Base-by-base conservation (phyloP, 163 green algal species). In the Chlorella variabilis region DNA sequence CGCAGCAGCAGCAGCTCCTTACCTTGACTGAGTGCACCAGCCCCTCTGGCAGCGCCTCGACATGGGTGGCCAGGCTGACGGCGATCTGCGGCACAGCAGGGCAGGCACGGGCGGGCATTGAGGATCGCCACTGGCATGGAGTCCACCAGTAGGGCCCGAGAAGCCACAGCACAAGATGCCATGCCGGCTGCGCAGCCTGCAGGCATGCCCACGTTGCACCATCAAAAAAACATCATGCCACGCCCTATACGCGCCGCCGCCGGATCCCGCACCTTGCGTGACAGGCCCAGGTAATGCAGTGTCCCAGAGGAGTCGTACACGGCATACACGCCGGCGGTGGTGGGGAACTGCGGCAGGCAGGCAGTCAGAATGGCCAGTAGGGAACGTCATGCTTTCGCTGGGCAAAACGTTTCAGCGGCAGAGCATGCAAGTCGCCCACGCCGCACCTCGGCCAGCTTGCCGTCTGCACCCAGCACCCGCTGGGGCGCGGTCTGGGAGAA, bases 241-340 rank as follows among this genome's bases (percentile, higher is more conserved):
- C n/a, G n/a, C n/a, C n/a, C n/a, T n/a, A n/a, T n/a, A n/a, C n/a
- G n/a, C n/a, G n/a, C n/a, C n/a, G n/a, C n/a, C n/a, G n/a, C n/a
- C n/a, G n/a, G n/a, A n/a, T n/a, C n/a, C n/a, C 59, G 5, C 51
- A 95, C 92, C 89, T 95, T 95, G 17, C 95, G 84, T 6, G 88
- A 93, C 18, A 98, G 75, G 13, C 95, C 95, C 59, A 98, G 87
- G 81, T 95, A 98, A 73, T 97, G 93, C 27, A 97, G 78, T 13
- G 65, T 78, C 25, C 80, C 87, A 15, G 87, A 73, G 18, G 71
- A 82, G 58, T 96, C 85, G 67, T 93, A 97, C 3, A 98, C 89
- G 21, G 93, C 94, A 65, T 98, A 98, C 5, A 98, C 92, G 54
- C 92, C 94, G 15, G 95, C 41, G 5, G 59, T 67, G 36, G 71